Conservation (phyloP, 139 green algal species). For the Pleodorina starrii region DNA sequence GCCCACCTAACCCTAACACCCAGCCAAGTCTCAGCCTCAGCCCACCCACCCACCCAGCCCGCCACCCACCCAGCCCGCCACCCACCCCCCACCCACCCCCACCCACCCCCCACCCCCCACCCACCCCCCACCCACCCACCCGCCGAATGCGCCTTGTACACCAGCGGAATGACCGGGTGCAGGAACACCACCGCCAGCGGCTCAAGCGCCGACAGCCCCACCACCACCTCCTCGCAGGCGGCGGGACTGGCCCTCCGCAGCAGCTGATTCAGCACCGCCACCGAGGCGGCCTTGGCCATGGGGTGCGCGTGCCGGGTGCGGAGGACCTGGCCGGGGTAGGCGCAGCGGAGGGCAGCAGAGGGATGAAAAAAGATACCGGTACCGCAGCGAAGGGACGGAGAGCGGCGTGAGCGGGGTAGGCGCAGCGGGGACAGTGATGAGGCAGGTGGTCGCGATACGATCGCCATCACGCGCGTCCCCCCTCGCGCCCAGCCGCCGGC, state of each 20-base stretch:
- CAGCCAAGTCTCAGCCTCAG: too few relatives aligned
- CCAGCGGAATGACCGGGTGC: constrained; percentile 56
- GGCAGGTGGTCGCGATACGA: too few relatives aligned
- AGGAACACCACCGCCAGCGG: constrained; percentile 54
- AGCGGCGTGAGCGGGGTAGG: too few relatives aligned
- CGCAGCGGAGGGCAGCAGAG: too few relatives aligned
- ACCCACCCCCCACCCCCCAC: neutral
- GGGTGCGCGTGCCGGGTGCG: constrained; percentile 54
- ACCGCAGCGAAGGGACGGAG: too few relatives aligned
- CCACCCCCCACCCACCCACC: constrained; percentile 22
- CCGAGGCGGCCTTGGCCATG: constrained; percentile 46
- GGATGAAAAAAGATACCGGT: too few relatives aligned
- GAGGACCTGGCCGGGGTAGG: constrained; percentile 46
- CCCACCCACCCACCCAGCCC: too few relatives aligned
- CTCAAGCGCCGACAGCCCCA: constrained; percentile 37
- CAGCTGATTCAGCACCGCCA: constrained; percentile 60
- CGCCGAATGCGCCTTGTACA: constrained; percentile 62
- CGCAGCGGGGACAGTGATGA: too few relatives aligned
- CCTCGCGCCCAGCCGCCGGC: too few relatives aligned
- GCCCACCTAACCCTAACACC: too few relatives aligned
- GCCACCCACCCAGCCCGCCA: neutral
- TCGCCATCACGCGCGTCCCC: too few relatives aligned
- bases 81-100: neutral
- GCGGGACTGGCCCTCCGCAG: constrained; percentile 10
- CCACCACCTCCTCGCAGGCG: constrained; percentile 52